These are phyloP conservation scores for Cinnamomum micranthum DNA, from an alignment of 164 flowering plant genomes.

Conservation along the genomic window DNA sequence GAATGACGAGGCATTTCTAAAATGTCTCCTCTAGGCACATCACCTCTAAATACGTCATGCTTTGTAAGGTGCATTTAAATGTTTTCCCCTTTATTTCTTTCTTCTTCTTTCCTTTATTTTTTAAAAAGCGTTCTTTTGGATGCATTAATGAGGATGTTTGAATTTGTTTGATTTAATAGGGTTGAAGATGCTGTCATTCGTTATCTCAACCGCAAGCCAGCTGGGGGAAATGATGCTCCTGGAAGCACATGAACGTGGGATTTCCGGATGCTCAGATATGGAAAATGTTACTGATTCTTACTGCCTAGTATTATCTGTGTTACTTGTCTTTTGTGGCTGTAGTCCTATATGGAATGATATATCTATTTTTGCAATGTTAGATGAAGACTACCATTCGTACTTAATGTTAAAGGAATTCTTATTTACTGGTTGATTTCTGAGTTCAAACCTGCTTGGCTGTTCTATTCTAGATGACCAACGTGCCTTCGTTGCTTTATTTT, in stretches of 20 bases:
- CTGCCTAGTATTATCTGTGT: neutral
- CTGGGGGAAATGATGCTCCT: conserved; percentile 58
- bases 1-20: too few species aligned
- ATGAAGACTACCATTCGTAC: too few species aligned
- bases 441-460: too few species aligned
- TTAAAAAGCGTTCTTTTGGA: neutral
- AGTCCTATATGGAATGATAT: neutral
- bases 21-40: too few species aligned
- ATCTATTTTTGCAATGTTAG: neutral
- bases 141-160: neutral
- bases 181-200: conserved; percentile 91
- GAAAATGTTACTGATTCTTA: neutral
- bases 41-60: too few species aligned
- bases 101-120: neutral
- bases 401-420: too few species aligned
- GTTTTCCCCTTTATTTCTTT: too few species aligned
- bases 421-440: too few species aligned
- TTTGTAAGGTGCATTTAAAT: too few species aligned
- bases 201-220: conserved; percentile 82
- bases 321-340: neutral
- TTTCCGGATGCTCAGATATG: neutral
- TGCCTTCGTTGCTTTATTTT: too few species aligned
- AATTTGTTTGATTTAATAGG: conserved; percentile 33
- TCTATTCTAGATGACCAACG: too few species aligned
- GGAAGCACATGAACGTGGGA: conserved; percentile 44